phyloP scores from a whole-genome alignment of 2,329 filamentous ascomycete genomes.

The Alternaria sp. region DNA sequence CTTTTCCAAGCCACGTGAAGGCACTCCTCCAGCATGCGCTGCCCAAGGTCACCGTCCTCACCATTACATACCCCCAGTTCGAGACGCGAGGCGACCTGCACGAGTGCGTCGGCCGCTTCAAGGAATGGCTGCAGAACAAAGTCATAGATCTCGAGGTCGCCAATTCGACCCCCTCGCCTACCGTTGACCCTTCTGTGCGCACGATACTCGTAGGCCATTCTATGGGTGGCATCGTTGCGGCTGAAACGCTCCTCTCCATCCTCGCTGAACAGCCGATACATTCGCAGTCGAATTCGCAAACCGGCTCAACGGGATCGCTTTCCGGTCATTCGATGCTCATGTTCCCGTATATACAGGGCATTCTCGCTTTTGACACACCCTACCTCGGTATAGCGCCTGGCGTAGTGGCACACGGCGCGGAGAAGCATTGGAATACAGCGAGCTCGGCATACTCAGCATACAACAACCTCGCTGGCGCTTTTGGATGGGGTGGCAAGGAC shows the following conservation, averaged over 20 bases:
- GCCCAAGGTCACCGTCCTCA: conserved; percentile 72
- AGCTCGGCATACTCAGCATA: conserved; percentile 72
- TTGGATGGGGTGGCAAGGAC: conserved; percentile 65
- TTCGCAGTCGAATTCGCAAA: conserved; percentile 47
- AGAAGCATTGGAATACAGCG: conserved; percentile 82
- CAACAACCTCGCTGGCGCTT: conserved; percentile 68
- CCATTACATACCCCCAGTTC: conserved; percentile 79
- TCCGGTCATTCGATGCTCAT: conserved; percentile 70
- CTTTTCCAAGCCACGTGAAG: conserved; percentile 76
- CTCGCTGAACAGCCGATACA: conserved; percentile 62
- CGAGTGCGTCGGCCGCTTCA: conserved; percentile 75
- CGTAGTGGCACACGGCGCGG: conserved; percentile 84
- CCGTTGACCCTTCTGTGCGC: conserved; percentile 83
- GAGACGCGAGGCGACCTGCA: conserved; percentile 81
- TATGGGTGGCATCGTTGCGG: conserved; percentile 90
- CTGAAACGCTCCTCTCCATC: conserved; percentile 82
- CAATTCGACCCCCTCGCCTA: conserved; percentile 80
- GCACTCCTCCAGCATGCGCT: conserved; percentile 70
- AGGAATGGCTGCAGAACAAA: conserved; percentile 85
- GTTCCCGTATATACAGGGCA: conserved; percentile 91
- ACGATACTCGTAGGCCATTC: conserved; percentile 86
- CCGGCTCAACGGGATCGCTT: conserved; percentile 44
- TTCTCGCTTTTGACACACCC: conserved; percentile 93
- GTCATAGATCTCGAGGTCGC: conserved; percentile 94
- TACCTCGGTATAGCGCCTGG: conserved; percentile 83